Conservation (phyloP, 2,329 filamentous ascomycete species). For the Seiridium cupressi region DNA sequence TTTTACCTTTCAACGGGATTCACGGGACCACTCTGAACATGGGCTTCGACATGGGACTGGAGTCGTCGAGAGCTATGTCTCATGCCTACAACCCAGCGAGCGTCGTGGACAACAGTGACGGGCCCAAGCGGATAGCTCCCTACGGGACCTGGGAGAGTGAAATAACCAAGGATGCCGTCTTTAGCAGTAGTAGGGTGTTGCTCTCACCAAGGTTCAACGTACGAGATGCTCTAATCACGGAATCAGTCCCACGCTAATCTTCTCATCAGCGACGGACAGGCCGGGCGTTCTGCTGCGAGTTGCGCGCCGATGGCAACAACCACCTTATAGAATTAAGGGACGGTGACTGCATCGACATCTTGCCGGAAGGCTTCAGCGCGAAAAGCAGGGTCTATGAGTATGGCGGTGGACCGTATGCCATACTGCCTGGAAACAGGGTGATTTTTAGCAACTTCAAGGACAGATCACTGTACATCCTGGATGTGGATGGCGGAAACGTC, state of each 20-base stretch:
- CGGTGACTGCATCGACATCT: slow-evolving; percentile 33
- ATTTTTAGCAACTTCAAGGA: slow-evolving; percentile 44
- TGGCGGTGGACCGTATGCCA: slow-evolving; percentile 43
- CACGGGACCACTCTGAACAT: background rate
- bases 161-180: slow-evolving; percentile 6
- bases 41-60: background rate
- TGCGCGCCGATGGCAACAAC: slow-evolving; percentile 36
- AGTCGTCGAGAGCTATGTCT: background rate
- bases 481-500: slow-evolving; percentile 33
- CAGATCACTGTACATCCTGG: slow-evolving; percentile 40
- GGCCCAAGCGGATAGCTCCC: background rate
- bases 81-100: background rate
- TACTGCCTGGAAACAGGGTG: slow-evolving; percentile 36
- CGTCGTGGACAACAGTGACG: background rate
- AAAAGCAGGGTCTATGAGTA: slow-evolving; percentile 51
- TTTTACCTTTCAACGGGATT: background rate
- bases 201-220: slow-evolving; percentile 5
- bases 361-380: slow-evolving; percentile 42
- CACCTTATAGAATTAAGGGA: slow-evolving; percentile 41
- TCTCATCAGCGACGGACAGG: slow-evolving; percentile 16
- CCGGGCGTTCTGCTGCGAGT: slow-evolving; percentile 36
- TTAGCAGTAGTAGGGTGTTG: slow-evolving; percentile 7
- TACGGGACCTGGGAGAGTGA: slow-evolving; percentile 5
- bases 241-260: background rate
- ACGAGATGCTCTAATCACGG: background rate